Conservation (phyloP, 768 basidiomycete genomes). For the Kwoniella botswanensis region DNA sequence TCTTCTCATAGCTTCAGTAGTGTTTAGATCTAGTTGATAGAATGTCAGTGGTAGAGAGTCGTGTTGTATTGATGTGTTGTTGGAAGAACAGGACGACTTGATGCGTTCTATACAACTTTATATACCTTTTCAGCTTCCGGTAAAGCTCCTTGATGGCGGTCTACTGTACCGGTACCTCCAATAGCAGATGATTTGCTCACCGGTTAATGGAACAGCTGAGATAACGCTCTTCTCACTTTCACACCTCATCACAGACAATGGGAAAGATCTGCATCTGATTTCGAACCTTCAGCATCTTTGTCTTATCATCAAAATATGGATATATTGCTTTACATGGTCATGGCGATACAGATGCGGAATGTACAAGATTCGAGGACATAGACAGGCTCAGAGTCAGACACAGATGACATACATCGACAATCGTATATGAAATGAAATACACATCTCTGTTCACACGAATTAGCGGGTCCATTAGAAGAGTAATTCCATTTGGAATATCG, state of each 20-base stretch:
- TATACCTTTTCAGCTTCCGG: neutral
- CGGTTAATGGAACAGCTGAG: neutral
- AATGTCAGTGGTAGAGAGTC: neutral
- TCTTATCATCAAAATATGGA: no score
- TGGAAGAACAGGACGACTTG: neutral
- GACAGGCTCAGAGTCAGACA: no score
- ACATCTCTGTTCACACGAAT: no score
- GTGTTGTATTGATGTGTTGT: neutral
- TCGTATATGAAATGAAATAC: no score
- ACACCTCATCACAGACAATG: neutral
- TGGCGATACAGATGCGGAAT: no score
- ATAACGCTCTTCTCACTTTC: neutral
- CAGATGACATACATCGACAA: neutral
- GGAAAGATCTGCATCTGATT: neutral
- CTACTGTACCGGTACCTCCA: no score
- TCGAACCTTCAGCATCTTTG: no score
- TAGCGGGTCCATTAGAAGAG: no score
- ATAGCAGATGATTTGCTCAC: no score
- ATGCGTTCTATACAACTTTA: neutral
- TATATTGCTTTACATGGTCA: no score
- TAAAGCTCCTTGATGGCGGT: neutral
- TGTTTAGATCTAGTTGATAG: neutral
- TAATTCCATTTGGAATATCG: no score
- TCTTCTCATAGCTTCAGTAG: neutral
- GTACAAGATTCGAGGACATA: no score